A percentile compares a stretch with the other conserved stretches of the same genome.
phyloP scores from a whole-genome alignment of 768 basidiomycete genomes.

The Pulveroboletus frians region DNA sequence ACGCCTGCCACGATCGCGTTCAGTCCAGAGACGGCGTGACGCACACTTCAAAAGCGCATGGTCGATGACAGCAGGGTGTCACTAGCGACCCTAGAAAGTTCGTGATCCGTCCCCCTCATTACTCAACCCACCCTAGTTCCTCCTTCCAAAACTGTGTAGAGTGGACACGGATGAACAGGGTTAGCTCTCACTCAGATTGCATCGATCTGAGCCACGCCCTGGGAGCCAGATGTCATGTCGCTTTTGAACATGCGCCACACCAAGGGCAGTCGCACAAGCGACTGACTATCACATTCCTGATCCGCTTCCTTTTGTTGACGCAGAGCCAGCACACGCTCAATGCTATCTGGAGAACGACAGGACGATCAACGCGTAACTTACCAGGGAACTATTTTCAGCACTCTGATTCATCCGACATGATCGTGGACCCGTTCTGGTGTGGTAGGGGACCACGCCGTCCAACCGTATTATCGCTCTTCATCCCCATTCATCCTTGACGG shows the following conservation, averaged over 20 bases:
- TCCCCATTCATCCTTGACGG: conserved; percentile 2
- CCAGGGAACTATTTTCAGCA: conserved; percentile 5
- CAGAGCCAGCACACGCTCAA: background rate
- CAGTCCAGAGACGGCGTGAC: too few species aligned
- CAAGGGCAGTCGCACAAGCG: background rate
- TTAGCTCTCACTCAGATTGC: background rate
- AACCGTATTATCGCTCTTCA: conserved; percentile 7
- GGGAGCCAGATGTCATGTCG: background rate
- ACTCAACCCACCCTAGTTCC: background rate
- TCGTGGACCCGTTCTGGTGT: conserved; percentile 11
- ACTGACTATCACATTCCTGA: background rate
- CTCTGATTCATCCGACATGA: conserved; percentile 20
- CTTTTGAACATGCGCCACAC: too few species aligned
- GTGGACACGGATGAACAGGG: background rate
- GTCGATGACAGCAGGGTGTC: too few species aligned
- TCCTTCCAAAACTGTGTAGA: background rate
- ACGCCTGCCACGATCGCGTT: too few species aligned
- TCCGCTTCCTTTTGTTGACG: background rate
- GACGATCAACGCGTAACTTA: conserved; percentile 12
- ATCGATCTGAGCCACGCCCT: background rate
- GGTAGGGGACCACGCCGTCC: conserved; percentile 9
- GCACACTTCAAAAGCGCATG: too few species aligned
- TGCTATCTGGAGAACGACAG: background rate
- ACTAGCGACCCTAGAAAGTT: too few species aligned
- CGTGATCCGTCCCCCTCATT: too few species aligned